Evolutionary conservation across 768 basidiomycete species (phyloP).

Genomic region (Rhodotorula diobovata): DNA sequence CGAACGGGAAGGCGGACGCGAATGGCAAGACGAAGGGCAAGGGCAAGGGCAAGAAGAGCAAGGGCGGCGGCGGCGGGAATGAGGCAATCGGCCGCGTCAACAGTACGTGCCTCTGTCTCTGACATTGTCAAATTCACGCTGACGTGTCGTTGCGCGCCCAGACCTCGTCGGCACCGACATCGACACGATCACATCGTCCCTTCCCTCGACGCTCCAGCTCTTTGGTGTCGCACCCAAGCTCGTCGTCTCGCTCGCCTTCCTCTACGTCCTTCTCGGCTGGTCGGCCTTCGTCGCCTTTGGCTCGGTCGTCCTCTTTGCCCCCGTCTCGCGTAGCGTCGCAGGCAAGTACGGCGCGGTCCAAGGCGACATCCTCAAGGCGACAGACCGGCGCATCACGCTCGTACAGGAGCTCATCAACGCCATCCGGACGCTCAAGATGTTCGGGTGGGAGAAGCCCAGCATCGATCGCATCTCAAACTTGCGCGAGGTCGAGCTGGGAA

Average conservation of each 20-base stretch:
- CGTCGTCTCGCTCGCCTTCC: slow-evolving; percentile 21
- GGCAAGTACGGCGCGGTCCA: slow-evolving; percentile 41
- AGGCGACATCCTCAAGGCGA: slow-evolving; percentile 48
- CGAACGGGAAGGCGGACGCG: slow-evolving; percentile 3
- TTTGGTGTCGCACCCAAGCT: slow-evolving; percentile 29
- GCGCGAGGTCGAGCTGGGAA: slow-evolving; percentile 44
- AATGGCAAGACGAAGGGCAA: not conserved
- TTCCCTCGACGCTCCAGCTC: slow-evolving; percentile 25
- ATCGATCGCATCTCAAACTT: slow-evolving; percentile 30
- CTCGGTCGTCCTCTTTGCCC: slow-evolving; percentile 38
- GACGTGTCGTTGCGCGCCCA: not conserved
- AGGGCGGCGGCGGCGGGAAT: slow-evolving; percentile 1
- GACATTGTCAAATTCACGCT: accelerated
- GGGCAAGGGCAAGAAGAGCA: not conserved
- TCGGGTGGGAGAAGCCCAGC: slow-evolving; percentile 37
- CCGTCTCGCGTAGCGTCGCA: slow-evolving; percentile 37
- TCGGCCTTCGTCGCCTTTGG: slow-evolving; percentile 41
- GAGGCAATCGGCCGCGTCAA: slow-evolving; percentile 34
- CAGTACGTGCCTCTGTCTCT: slow-evolving; percentile 7
- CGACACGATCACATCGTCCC: slow-evolving; percentile 30
- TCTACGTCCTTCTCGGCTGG: slow-evolving; percentile 40
- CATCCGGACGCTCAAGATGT: slow-evolving; percentile 46
- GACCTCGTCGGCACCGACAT: slow-evolving; percentile 38
- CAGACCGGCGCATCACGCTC: slow-evolving; percentile 42
- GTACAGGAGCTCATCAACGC: slow-evolving; percentile 46